These are phyloP conservation scores for Ustilago bromivora DNA, from an alignment of 1,284 basidiomycete species.

Conservation along the genomic window DNA sequence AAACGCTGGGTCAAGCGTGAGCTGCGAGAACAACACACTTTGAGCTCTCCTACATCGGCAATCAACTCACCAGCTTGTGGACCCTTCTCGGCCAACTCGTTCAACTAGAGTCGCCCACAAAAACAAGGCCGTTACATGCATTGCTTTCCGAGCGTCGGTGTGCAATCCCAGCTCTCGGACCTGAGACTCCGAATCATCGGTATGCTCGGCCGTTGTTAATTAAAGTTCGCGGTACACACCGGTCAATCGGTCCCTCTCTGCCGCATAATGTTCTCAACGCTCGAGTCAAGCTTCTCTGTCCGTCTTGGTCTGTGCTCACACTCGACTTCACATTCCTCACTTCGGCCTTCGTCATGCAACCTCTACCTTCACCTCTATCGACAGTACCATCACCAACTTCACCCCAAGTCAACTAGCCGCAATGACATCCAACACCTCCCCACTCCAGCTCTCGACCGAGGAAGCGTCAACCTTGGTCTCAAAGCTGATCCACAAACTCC, in stretches of 20 bases:
- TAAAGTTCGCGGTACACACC: conserved; percentile 1
- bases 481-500: conserved; percentile 48
- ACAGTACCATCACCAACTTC: background rate
- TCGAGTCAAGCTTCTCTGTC: background rate
- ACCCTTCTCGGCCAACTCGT: conserved; percentile 9
- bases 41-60: conserved; percentile 3
- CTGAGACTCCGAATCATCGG: conserved; percentile 15
- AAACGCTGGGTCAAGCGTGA: conserved; percentile 6
- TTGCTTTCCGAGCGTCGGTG: background rate
- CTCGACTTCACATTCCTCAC: background rate
- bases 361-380: background rate
- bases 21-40: background rate
- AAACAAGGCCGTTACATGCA: background rate
- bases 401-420: background rate
- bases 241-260: background rate
- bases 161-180: conserved; percentile 6
- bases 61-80: conserved; percentile 3
- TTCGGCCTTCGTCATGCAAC: background rate
- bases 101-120: background rate
- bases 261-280: background rate
- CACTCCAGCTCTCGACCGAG: conserved; percentile 14
- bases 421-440: conserved; percentile 15
- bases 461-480: conserved; percentile 23
- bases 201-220: background rate
- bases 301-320: background rate